Base-by-base conservation (phyloP, 305 asterid species). In the Striga hermonthica region DNA sequence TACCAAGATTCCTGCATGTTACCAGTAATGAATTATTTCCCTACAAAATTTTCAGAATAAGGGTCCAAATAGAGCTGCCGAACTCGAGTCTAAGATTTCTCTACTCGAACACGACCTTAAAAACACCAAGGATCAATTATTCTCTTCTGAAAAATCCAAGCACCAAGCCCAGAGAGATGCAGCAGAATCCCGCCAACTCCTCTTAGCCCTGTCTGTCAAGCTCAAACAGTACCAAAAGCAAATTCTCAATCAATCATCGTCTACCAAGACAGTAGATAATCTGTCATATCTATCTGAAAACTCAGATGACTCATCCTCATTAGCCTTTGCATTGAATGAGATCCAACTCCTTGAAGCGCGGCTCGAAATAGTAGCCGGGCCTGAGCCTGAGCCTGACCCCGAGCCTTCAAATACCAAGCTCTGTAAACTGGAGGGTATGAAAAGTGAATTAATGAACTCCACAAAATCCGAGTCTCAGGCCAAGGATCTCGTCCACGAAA, bases 41-140 rank as follows among this genome's bases (percentile, higher is more conserved):
- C 31, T 22, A 2, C 31, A 22, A 41, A 41, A 74, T 12, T 64
- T 75, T 16, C 83, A 85, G 95, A 89, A 77, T 77, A 84, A 81
- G 83, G 78, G 74, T 0, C 57, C 57, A 6, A 16, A 1, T 14
- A 4, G 57, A 50, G 90, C 79, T 70, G 65, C 82, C 44, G 96
- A 90, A 44, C 87, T 88, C 31, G 96, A 94, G 82, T 61, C 77
- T 52, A 93, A 84, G 80, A 75, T 94, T 50, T 81, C 90, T 67
- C 83, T 79, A 76, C 98, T 94, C 6, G 89, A 90, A 79, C 79
- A 79, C 64, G 99, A 94, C 70, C 91, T 94, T 62, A 75, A 86
- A 72, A 75, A 39, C 40, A 90, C 83, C n/a, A 86, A 85, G 78
- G 93, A 87, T 70, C 88, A 86, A 44, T 74, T 94, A 57, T 75